Conservation (phyloP, 2,329 filamentous ascomycete genomes). For the Tricladium varicosporioides region DNA sequence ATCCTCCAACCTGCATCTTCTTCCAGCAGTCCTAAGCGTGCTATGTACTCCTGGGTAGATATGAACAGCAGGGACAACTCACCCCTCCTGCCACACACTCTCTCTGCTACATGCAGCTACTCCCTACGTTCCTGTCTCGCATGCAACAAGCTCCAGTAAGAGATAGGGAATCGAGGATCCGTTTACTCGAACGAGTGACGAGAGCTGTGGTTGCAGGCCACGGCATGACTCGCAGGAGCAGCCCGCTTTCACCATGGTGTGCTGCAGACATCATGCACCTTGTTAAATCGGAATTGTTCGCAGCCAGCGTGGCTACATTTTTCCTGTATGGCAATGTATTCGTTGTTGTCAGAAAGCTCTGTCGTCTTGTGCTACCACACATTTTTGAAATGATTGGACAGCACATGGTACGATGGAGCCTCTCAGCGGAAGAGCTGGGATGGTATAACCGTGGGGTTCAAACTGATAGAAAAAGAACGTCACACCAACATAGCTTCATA, state of each 20-base stretch:
- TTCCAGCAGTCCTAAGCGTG: too few relatives aligned
- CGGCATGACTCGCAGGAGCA: slow-evolving; percentile 11
- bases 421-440: slow-evolving; percentile 4
- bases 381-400: slow-evolving; percentile 4
- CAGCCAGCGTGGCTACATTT: background rate
- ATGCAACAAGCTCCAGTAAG: background rate
- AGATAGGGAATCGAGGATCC: background rate
- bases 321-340: background rate
- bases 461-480: background rate
- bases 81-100: too few relatives aligned
- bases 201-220: background rate
- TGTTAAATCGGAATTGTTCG: slow-evolving; percentile 8
- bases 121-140: too few relatives aligned
- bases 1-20: too few relatives aligned
- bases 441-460: slow-evolving; percentile 3
- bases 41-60: too few relatives aligned
- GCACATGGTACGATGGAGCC: slow-evolving; percentile 1
- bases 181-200: slow-evolving; percentile 2
- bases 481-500: background rate
- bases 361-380: background rate
- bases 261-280: slow-evolving; percentile 4
- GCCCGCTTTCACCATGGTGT: slow-evolving; percentile 2
- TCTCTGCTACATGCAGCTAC: too few relatives aligned
- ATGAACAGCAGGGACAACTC: too few relatives aligned
- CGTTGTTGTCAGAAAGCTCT: background rate